phyloP scores from a whole-genome alignment of 1,284 basidiomycete species.

The Violaceomyces palustris region DNA sequence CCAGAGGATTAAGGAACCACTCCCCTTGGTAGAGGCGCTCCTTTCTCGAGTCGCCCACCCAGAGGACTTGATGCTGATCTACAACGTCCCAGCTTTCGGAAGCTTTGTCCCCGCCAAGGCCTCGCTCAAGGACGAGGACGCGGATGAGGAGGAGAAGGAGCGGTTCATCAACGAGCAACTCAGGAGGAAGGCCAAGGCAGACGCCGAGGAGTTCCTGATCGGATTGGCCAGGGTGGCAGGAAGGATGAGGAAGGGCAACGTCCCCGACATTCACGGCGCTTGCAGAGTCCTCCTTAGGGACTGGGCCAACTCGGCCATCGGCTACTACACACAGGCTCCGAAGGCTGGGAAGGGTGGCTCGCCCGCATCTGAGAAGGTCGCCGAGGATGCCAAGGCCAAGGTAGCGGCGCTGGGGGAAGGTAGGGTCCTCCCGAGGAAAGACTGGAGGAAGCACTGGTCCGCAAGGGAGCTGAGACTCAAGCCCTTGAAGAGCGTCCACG shows the following conservation, averaged over 20 bases:
- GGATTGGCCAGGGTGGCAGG: conserved; percentile 39
- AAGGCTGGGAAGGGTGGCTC: conserved; percentile 12
- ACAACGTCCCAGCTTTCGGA: conserved; percentile 47
- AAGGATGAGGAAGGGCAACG: conserved; percentile 36
- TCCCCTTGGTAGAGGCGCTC: conserved; percentile 37
- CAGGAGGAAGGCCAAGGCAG: conserved; percentile 36
- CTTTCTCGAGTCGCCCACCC: conserved; percentile 36
- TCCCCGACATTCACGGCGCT: conserved; percentile 42
- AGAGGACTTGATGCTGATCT: conserved; percentile 46
- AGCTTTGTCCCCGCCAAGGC: conserved; percentile 30
- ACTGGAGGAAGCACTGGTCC: conserved; percentile 34
- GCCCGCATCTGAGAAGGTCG: conserved; percentile 11
- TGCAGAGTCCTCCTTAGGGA: conserved; percentile 43
- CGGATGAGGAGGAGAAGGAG: conserved; percentile 20
- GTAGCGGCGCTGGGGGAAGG: neutral
- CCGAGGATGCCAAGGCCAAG: conserved; percentile 9
- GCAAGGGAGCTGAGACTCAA: conserved; percentile 34
- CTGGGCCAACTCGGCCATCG: conserved; percentile 43
- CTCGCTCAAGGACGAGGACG: conserved; percentile 24
- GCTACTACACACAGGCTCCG: conserved; percentile 43
- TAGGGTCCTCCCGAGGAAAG: conserved; percentile 24
- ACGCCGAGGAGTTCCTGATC: conserved; percentile 48
- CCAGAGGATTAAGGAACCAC: conserved; percentile 45
- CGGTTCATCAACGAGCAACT: conserved; percentile 13
- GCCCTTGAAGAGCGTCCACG: conserved; percentile 23